These are phyloP conservation scores for Coemansia sp. DNA, from an alignment of 192 early-diverging fungal species.

Conservation along the genomic window DNA sequence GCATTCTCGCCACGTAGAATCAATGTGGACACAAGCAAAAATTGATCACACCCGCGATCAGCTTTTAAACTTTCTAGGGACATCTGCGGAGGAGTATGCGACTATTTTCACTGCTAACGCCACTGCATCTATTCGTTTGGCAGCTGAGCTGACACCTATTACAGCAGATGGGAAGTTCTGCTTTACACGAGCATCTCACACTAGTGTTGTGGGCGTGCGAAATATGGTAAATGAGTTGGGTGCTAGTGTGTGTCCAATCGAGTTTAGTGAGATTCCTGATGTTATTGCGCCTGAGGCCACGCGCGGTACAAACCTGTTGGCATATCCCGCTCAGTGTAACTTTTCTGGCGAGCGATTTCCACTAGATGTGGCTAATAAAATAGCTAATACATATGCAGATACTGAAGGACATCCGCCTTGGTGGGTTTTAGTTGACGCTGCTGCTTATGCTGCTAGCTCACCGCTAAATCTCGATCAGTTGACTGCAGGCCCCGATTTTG, in stretches of 20 bases:
- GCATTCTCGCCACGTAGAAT: conserved; percentile 61
- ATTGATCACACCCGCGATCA: conserved; percentile 58
- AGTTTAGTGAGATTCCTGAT: conserved; percentile 27
- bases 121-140: conserved; percentile 71
- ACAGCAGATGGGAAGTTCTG: conserved; percentile 43
- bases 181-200: conserved; percentile 70
- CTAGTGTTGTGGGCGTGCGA: conserved; percentile 73
- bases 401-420: conserved; percentile 35
- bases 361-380: conserved; percentile 56
- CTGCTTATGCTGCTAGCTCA: conserved; percentile 66
- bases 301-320: conserved; percentile 57
- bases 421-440: conserved; percentile 71
- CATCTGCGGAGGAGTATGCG: conserved; percentile 59
- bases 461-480: conserved; percentile 59
- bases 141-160: conserved; percentile 72
- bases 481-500: conserved; percentile 62
- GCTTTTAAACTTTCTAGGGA: conserved; percentile 60
- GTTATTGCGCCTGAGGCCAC: conserved; percentile 17
- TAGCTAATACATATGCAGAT: conserved; percentile 24
- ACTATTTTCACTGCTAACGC: conserved; percentile 80
- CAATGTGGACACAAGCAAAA: conserved; percentile 54
- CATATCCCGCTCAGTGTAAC: conserved; percentile 85
- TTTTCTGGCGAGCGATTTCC: conserved; percentile 74
- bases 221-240: conserved; percentile 51
- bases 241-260: conserved; percentile 13